Percentiles rank a stretch among this genome's conserved stretches.
phyloP scores from a whole-genome alignment of 768 basidiomycete species.

The Trametes maxima region DNA sequence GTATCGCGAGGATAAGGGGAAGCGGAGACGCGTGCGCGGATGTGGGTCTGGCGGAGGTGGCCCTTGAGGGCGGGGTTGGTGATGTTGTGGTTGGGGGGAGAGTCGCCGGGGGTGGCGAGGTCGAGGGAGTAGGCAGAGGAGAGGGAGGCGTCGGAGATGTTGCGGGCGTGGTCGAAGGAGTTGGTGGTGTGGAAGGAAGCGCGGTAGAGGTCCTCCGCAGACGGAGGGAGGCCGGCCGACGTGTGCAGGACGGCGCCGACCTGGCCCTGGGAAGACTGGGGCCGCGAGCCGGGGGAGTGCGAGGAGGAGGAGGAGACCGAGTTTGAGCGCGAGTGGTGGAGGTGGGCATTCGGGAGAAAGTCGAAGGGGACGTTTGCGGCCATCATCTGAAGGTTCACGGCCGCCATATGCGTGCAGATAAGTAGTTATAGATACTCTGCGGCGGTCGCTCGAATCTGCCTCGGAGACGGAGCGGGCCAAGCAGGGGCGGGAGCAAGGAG shows the following conservation, averaged over 20 bases:
- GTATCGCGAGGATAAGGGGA: constrained; percentile 87
- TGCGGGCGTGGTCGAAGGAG: constrained; percentile 50
- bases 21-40: constrained; percentile 76
- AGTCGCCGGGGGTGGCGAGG: constrained; percentile 53
- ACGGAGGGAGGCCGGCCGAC: constrained; percentile 50
- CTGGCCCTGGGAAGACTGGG: constrained; percentile 73
- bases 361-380: constrained; percentile 68
- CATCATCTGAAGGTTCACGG: constrained; percentile 76
- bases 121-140: constrained; percentile 48
- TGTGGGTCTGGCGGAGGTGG: constrained; percentile 73
- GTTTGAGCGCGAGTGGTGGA: constrained; percentile 70
- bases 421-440: constrained; percentile 26
- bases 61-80: constrained; percentile 77
- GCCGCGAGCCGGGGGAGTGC: constrained; percentile 71
- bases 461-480: constrained; percentile 5
- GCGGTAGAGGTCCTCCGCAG: constrained; percentile 72
- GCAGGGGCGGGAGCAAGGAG: constrained; percentile 17
- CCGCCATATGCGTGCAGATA: constrained; percentile 52
- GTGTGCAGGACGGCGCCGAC: constrained; percentile 48
- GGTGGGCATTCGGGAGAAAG: constrained; percentile 61
- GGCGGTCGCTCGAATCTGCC: not conserved
- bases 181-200: constrained; percentile 58
- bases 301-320: constrained; percentile 79
- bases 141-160: constrained; percentile 43
- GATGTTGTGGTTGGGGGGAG: constrained; percentile 76